phyloP scores from a whole-genome alignment of 371 early-diverging fungal species.

The Nematocida displodere region DNA sequence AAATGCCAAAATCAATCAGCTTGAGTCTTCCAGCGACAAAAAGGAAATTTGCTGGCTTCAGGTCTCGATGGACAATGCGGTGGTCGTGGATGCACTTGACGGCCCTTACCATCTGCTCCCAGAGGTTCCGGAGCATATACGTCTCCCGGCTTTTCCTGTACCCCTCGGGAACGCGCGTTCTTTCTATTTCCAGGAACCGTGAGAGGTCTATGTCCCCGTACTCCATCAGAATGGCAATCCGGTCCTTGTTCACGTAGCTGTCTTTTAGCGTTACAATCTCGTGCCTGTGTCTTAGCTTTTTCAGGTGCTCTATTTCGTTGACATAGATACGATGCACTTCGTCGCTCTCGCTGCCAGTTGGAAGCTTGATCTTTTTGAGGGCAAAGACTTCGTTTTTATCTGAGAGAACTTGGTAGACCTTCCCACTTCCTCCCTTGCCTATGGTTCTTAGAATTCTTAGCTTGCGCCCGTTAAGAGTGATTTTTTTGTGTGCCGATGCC shows the following conservation, averaged over 20 bases:
- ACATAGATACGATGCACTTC: slow-evolving; percentile 69
- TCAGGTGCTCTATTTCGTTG: slow-evolving; percentile 75
- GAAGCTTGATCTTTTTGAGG: slow-evolving; percentile 73
- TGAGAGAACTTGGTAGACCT: slow-evolving; percentile 76
- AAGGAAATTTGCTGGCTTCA: slow-evolving; percentile 78
- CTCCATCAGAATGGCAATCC: slow-evolving; percentile 72
- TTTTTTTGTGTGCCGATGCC: slow-evolving; percentile 19
- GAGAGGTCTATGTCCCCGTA: slow-evolving; percentile 84
- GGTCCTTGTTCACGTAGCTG: slow-evolving; percentile 68
- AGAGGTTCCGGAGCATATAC: slow-evolving; percentile 50
- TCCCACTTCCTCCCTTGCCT: slow-evolving; percentile 79
- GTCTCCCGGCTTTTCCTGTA: slow-evolving; percentile 47
- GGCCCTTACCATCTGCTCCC: slow-evolving; percentile 76
- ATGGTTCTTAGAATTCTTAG: slow-evolving; percentile 63
- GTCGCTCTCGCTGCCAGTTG: slow-evolving; percentile 69
- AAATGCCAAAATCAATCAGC: slow-evolving; percentile 94
- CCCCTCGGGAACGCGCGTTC: slow-evolving; percentile 10
- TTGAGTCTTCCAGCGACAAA: slow-evolving; percentile 62
- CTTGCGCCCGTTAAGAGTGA: slow-evolving; percentile 56
- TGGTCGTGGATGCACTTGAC: slow-evolving; percentile 76
- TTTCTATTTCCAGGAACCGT: slow-evolving; percentile 57
- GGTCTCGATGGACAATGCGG: slow-evolving; percentile 81
- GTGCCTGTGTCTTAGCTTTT: slow-evolving; percentile 67
- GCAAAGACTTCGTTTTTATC: slow-evolving; percentile 71
- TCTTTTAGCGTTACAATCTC: slow-evolving; percentile 74